phyloP scores from a whole-genome alignment of 495 filamentous ascomycete genomes.

The Tricharina praecox region DNA sequence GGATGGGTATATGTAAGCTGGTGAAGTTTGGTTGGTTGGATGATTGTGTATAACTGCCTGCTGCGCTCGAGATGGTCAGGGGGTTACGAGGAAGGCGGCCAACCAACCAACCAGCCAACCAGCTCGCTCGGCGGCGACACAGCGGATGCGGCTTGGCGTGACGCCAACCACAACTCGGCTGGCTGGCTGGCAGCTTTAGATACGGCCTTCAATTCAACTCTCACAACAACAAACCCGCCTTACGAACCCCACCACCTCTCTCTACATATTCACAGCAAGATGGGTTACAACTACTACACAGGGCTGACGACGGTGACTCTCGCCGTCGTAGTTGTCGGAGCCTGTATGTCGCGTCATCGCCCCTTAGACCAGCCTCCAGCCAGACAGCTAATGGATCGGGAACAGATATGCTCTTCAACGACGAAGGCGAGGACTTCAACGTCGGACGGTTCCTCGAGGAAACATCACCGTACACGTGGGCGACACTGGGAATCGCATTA shows the following conservation, averaged over 20 bases:
- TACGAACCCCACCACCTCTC: too few species aligned
- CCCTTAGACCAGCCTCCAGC: not conserved
- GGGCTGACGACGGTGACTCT: not conserved
- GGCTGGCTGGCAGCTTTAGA: not conserved
- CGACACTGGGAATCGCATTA: conserved; percentile 72
- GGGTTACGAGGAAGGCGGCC: too few species aligned
- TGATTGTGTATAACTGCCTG: too few species aligned
- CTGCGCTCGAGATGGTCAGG: too few species aligned
- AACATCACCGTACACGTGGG: conserved; percentile 89
- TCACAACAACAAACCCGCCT: too few species aligned
- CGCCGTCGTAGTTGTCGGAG: conserved; percentile 63
- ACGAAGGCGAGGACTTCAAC: conserved; percentile 90
- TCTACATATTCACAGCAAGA: not conserved
- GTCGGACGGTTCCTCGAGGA: conserved; percentile 90
- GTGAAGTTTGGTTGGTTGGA: too few species aligned
- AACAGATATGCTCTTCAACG: conserved; percentile 92
- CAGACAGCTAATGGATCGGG: not conserved
- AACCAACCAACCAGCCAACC: too few species aligned
- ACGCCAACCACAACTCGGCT: not conserved
- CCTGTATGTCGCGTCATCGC: conserved; percentile 43
- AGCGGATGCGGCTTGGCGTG: not conserved
- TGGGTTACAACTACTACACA: conserved; percentile 1
- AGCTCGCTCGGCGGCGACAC: too few species aligned
- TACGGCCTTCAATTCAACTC: not conserved
- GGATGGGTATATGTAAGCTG: too few species aligned